These are phyloP conservation scores for Prunus persica DNA, from an alignment of 306 rosid genomes.

Conservation along the genomic window Prunus_persica_NCBIv2 NC_034009.1:39358501-39359000, in stretches of 20 bases:
- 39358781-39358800: constrained; percentile 21
- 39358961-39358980: constrained; percentile 33
- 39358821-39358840: constrained; percentile 33
- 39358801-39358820: constrained; percentile 23
- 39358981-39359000: constrained; percentile 7
- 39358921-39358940: background rate
- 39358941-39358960: constrained; percentile 35
- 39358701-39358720: constrained; percentile 32
- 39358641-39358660: background rate
- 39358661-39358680: constrained; percentile 38
- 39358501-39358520: background rate
- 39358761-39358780: constrained; percentile 32
- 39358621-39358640: background rate
- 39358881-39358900: constrained; percentile 8
- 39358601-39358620: background rate
- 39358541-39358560: background rate
- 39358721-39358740: constrained; percentile 21
- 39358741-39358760: constrained; percentile 26
- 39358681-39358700: constrained; percentile 24
- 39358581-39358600: background rate
- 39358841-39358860: constrained; percentile 4
- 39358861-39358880: constrained; percentile 4
- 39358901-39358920: background rate
- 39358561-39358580: background rate
- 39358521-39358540: background rate